Evolutionary conservation across 192 early-diverging fungal species (phyloP).

Genomic region (Rhizophagus sp.): DNA sequence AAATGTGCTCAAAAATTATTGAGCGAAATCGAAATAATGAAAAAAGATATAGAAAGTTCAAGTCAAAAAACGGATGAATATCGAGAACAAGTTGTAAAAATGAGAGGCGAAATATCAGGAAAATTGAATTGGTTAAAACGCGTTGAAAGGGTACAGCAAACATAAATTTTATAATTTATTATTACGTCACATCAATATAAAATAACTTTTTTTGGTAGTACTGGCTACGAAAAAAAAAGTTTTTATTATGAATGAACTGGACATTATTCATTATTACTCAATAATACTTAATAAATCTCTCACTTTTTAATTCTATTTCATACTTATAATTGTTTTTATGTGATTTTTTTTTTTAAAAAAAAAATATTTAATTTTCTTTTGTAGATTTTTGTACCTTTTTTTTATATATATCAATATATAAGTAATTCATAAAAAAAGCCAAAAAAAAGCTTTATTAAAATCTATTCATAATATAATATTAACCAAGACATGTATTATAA

Average conservation of each 20-base stretch:
- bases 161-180: not conserved
- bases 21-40: slow-evolving; percentile 22
- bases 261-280: slow-evolving; percentile 6
- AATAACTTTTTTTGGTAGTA: no score
- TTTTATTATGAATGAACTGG: not conserved
- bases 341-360: no score
- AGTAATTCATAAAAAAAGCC: no score
- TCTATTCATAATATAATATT: no score
- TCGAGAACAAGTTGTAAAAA: slow-evolving; percentile 19
- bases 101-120: slow-evolving; percentile 29
- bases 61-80: slow-evolving; percentile 15
- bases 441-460: no score
- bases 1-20: slow-evolving; percentile 28
- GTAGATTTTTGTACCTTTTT: no score
- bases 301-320: not conserved
- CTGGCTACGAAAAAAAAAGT: no score
- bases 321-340: not conserved
- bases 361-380: no score
- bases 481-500: no score
- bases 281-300: not conserved
- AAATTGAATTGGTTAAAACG: slow-evolving; percentile 32
- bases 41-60: slow-evolving; percentile 11
- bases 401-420: no score
- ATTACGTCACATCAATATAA: no score
- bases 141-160: slow-evolving; percentile 4